phyloP scores from a whole-genome alignment of 2,329 filamentous ascomycete species.

The Tolypocladium tundrense region DNA sequence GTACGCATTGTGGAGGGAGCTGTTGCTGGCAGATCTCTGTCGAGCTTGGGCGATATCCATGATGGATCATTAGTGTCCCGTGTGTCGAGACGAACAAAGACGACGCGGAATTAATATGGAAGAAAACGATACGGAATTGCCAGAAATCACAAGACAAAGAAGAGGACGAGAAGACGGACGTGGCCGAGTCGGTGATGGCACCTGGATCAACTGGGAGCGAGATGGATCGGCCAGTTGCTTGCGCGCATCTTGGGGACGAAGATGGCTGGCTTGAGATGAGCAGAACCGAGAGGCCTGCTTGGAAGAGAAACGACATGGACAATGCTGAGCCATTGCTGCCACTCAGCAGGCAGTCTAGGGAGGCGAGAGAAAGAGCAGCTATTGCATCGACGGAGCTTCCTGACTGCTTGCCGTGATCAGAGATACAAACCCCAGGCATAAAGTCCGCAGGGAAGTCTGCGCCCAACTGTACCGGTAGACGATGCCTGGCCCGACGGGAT shows the following conservation, averaged over 20 bases:
- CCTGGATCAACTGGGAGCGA: not conserved
- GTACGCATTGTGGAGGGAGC: constrained; percentile 24
- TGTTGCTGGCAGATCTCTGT: constrained; percentile 28
- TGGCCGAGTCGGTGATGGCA: not conserved
- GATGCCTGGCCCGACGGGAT: not conserved
- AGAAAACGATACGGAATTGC: not conserved
- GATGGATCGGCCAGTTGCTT: not conserved
- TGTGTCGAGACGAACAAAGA: not conserved
- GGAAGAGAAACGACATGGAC: not conserved
- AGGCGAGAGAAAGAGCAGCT: not conserved
- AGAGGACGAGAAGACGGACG: not conserved
- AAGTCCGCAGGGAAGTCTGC: not conserved
- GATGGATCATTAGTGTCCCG: not conserved
- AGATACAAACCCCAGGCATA: not conserved
- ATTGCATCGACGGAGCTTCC: not conserved
- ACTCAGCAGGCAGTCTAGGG: not conserved
- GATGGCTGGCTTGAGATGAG: not conserved
- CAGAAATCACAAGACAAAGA: not conserved
- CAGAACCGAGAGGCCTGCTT: not conserved
- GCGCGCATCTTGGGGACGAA: not conserved
- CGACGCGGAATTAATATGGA: constrained; percentile 2
- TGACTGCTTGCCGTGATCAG: not conserved
- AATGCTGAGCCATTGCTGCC: not conserved
- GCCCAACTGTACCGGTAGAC: not conserved
- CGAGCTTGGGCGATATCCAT: constrained; percentile 19